A percentile compares a stretch with the other conserved stretches of the same genome.
Conservation (phyloP, 2,329 filamentous ascomycete species). For the Orbilia quercus region DNA sequence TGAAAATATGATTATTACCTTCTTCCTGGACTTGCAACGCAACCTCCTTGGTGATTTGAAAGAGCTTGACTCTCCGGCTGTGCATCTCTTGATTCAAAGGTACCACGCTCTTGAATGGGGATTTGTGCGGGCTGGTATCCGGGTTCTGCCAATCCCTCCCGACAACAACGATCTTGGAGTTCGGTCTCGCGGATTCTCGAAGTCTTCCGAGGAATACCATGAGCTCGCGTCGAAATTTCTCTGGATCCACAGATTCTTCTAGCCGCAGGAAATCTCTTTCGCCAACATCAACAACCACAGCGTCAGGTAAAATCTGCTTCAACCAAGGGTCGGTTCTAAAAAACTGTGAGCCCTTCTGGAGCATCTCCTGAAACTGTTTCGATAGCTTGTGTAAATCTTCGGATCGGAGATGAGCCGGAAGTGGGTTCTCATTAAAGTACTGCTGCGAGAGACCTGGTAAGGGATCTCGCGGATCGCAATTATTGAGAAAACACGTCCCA, state of each 20-base stretch:
- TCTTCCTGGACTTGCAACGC: constrained; percentile 38
- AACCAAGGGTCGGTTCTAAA: constrained; percentile 50
- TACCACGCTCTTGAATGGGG: constrained; percentile 32
- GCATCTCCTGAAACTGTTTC: constrained; percentile 40
- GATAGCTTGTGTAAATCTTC: constrained; percentile 52
- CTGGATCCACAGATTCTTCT: constrained; percentile 39
- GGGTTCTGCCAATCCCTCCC: constrained; percentile 51
- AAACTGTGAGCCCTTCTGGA: constrained; percentile 44
- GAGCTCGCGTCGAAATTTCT: constrained; percentile 55
- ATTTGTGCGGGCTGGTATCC: constrained; percentile 34
- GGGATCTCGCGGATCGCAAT: constrained; percentile 41
- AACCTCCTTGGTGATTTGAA: constrained; percentile 55
- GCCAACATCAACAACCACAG: constrained; percentile 58
- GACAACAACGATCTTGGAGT: constrained; percentile 57
- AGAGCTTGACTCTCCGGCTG: constrained; percentile 46
- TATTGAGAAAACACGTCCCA: constrained; percentile 42
- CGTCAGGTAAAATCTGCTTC: constrained; percentile 24
- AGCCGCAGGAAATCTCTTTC: constrained; percentile 57
- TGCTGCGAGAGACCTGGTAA: constrained; percentile 48
- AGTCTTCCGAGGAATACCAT: constrained; percentile 57
- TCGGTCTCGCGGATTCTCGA: constrained; percentile 57
- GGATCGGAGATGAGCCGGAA: constrained; percentile 42
- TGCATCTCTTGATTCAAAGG: constrained; percentile 28
- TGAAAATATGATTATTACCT: constrained; percentile 20
- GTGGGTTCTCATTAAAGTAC: constrained; percentile 59